Conservation (phyloP, 2,329 filamentous ascomycete species). For the Xylaria sp. region DNA sequence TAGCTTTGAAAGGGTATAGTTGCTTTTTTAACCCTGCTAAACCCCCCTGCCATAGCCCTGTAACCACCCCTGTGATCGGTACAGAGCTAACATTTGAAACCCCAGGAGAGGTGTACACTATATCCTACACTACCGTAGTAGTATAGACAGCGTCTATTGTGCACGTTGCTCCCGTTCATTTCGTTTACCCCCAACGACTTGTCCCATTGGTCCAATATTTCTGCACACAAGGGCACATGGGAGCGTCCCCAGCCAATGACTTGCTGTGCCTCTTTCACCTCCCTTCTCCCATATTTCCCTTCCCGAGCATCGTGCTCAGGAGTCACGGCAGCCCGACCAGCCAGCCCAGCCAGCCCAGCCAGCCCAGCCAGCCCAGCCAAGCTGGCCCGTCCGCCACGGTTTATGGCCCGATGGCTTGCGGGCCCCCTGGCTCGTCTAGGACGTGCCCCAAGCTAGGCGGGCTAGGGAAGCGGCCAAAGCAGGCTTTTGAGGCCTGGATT, state of each 20-base stretch:
- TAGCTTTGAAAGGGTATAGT: too few species aligned
- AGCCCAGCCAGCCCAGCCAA: not conserved
- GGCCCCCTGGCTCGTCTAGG: not conserved
- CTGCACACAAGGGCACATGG: too few species aligned
- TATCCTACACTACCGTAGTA: too few species aligned
- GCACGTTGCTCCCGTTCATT: slow-evolving; percentile 15
- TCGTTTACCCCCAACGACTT: slow-evolving; percentile 11
- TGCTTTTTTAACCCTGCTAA: too few species aligned
- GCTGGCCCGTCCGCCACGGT: not conserved
- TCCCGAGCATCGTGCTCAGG: slow-evolving; percentile 11
- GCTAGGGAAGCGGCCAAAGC: not conserved
- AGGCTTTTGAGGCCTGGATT: slow-evolving; percentile 16
- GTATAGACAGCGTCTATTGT: too few species aligned
- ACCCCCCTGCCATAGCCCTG: too few species aligned
- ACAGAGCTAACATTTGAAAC: too few species aligned
- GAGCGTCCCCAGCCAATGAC: slow-evolving; percentile 9
- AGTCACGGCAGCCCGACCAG: not conserved
- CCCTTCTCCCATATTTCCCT: slow-evolving; percentile 3
- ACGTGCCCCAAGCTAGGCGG: not conserved
- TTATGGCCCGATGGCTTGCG: slow-evolving; percentile 3
- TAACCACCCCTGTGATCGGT: too few species aligned
- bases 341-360: not conserved
- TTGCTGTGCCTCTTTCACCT: not conserved
- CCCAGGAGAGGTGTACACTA: too few species aligned
- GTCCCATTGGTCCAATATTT: slow-evolving; percentile 16